Percentiles rank a stretch among this genome's conserved stretches.
These are phyloP conservation scores for Microbotryum lychnidis-dioicae DNA, from an alignment of 1,284 basidiomycete genomes.

Conservation along the genomic window DNA sequence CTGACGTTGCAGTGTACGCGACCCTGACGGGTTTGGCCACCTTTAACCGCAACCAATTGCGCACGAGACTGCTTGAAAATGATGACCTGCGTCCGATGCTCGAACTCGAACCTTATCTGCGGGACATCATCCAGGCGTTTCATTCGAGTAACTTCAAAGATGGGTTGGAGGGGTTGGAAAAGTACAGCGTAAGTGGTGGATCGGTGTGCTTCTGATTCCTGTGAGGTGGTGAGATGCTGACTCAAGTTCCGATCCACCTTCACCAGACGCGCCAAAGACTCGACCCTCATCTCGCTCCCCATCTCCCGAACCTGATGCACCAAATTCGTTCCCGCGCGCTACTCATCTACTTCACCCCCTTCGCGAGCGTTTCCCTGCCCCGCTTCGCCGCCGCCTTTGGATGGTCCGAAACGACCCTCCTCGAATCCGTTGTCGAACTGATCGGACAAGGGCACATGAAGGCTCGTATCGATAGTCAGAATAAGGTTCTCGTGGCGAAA, in stretches of 20 bases:
- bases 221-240: not conserved
- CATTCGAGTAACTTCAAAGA: conserved; percentile 71
- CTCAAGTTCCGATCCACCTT: conserved; percentile 1
- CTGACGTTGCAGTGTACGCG: conserved; percentile 75
- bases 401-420: conserved; percentile 60
- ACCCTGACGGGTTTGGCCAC: conserved; percentile 70
- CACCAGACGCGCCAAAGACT: conserved; percentile 60
- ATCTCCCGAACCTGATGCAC: conserved; percentile 54
- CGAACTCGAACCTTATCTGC: conserved; percentile 73
- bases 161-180: conserved; percentile 62
- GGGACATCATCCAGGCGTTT: conserved; percentile 73
- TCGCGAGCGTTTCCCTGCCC: conserved; percentile 65
- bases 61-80: conserved; percentile 58
- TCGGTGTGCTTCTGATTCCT: not conserved
- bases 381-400: conserved; percentile 76
- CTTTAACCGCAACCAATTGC: conserved; percentile 60
- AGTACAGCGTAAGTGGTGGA: conserved; percentile 54
- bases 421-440: conserved; percentile 59
- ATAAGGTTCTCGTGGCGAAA: conserved; percentile 50
- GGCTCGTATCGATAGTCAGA: conserved; percentile 68
- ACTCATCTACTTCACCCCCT: conserved; percentile 77
- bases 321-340: conserved; percentile 62
- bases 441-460: conserved; percentile 66
- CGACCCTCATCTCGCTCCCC: conserved; percentile 63
- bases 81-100: conserved; percentile 63